phyloP scores from a whole-genome alignment of 768 basidiomycete genomes.

The Suillus spraguei region DNA sequence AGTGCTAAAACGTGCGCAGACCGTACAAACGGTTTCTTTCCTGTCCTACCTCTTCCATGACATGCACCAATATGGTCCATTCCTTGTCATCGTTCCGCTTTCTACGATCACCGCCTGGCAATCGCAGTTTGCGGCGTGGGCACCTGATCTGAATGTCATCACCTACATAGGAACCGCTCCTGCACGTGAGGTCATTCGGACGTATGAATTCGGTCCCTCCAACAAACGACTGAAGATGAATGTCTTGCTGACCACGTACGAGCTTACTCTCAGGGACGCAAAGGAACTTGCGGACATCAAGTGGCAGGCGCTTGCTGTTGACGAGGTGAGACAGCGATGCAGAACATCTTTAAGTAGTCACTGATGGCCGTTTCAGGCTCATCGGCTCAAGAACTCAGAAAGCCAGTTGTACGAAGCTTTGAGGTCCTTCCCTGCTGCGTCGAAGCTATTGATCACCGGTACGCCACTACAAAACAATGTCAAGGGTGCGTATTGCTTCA shows the following conservation, averaged over 20 bases:
- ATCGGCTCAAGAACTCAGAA: conserved; percentile 97
- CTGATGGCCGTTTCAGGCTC: conserved; percentile 59
- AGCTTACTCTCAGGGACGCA: conserved; percentile 88
- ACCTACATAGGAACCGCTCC: conserved; percentile 91
- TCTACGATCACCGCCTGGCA: conserved; percentile 99
- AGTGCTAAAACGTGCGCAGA: conserved; percentile 45
- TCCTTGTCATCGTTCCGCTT: conserved; percentile 95
- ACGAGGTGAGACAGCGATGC: conserved; percentile 64
- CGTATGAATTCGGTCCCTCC: conserved; percentile 88
- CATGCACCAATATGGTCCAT: conserved; percentile 92
- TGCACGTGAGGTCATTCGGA: conserved; percentile 89
- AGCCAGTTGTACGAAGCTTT: conserved; percentile 96
- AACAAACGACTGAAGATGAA: conserved; percentile 95
- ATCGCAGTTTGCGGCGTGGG: conserved; percentile 91
- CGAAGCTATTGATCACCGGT: conserved; percentile 95
- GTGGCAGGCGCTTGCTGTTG: conserved; percentile 96
- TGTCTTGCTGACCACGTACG: conserved; percentile 95
- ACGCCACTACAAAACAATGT: conserved; percentile 99
- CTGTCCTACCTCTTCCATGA: conserved; percentile 94
- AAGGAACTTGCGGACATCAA: conserved; percentile 91
- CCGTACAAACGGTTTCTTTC: conserved; percentile 95
- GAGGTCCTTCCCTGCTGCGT: conserved; percentile 83
- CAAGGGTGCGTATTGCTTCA: conserved; percentile 63
- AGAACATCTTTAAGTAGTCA: conserved; percentile 4
- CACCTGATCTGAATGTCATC: conserved; percentile 95